Evolutionary conservation across 2,329 filamentous ascomycete species (phyloP).

Genomic region (Teratosphaeria gauchensis): DNA sequence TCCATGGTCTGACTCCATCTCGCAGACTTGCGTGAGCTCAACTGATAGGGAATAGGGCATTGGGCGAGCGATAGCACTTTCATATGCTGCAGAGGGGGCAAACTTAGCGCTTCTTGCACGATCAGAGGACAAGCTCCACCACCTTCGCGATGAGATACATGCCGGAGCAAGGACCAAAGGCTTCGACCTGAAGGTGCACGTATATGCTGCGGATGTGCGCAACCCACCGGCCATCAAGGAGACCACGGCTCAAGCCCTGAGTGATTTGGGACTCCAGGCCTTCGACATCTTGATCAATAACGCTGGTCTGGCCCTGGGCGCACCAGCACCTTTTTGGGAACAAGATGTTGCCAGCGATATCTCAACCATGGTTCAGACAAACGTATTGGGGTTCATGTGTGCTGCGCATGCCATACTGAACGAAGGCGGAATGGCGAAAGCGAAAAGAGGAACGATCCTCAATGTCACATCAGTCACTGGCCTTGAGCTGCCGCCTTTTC

Average conservation of each 20-base stretch:
- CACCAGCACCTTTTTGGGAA: slow-evolving; percentile 34
- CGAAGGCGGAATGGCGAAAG: slow-evolving; percentile 29
- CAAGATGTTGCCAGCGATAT: slow-evolving; percentile 32
- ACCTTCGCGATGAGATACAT: slow-evolving; percentile 12
- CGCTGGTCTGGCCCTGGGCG: slow-evolving; percentile 39
- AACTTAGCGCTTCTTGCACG: slow-evolving; percentile 37
- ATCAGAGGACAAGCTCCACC: slow-evolving; percentile 23
- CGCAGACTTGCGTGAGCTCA: not conserved
- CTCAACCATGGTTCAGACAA: slow-evolving; percentile 38
- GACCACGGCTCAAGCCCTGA: slow-evolving; percentile 23
- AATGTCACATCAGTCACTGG: slow-evolving; percentile 41
- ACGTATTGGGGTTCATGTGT: slow-evolving; percentile 41
- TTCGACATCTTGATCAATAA: slow-evolving; percentile 42
- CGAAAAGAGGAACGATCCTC: slow-evolving; percentile 36
- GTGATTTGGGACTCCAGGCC: slow-evolving; percentile 21
- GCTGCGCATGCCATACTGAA: slow-evolving; percentile 38
- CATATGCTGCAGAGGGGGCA: slow-evolving; percentile 30
- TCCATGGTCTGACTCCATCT: slow-evolving; percentile 7
- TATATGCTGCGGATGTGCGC: slow-evolving; percentile 24
- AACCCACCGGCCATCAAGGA: slow-evolving; percentile 24
- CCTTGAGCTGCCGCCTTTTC: slow-evolving; percentile 40
- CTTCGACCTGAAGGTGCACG: slow-evolving; percentile 14
- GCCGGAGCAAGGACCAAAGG: not conserved
- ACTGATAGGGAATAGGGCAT: slow-evolving; percentile 28
- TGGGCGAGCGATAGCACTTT: slow-evolving; percentile 34